Conservation (phyloP, 2,329 filamentous ascomycete genomes). For the Hypomyces perniciosus region DNA sequence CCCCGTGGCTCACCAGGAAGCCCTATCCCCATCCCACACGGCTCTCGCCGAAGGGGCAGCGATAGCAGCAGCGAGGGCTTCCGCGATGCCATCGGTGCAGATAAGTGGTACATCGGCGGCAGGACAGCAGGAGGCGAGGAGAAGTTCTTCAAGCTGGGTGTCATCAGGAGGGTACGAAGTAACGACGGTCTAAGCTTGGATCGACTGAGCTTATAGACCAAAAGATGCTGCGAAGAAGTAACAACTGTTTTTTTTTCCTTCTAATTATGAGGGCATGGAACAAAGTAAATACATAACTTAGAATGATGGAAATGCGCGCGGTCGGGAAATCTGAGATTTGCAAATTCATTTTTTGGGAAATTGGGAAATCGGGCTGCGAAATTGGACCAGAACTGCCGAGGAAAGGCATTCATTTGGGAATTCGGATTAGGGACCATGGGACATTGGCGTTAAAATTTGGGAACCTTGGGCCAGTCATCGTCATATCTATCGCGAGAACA, state of each 20-base stretch:
- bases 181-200: slow-evolving; percentile 70
- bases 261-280: neutral
- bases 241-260: neutral
- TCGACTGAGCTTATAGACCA: slow-evolving; percentile 61
- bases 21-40: slow-evolving; percentile 36
- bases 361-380: slow-evolving; percentile 4
- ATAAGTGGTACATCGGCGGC: slow-evolving; percentile 79
- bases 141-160: slow-evolving; percentile 73
- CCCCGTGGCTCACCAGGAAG: slow-evolving; percentile 19
- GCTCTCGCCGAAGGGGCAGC: slow-evolving; percentile 55
- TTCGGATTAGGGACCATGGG: neutral
- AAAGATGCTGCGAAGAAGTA: neutral
- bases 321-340: neutral
- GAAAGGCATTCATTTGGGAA: slow-evolving; percentile 3
- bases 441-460: neutral
- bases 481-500: neutral
- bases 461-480: neutral
- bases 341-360: neutral
- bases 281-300: slow-evolving; percentile 9
- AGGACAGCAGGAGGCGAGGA: slow-evolving; percentile 72
- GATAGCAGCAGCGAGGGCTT: slow-evolving; percentile 74
- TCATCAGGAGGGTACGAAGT: slow-evolving; percentile 66
- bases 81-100: slow-evolving; percentile 62
- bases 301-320: neutral
- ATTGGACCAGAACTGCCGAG: neutral